Evolutionary conservation across 306 rosid species (phyloP), one percentile per base, ranked within the genome.

Genomic region (Cicer chorassanicum): DNA sequence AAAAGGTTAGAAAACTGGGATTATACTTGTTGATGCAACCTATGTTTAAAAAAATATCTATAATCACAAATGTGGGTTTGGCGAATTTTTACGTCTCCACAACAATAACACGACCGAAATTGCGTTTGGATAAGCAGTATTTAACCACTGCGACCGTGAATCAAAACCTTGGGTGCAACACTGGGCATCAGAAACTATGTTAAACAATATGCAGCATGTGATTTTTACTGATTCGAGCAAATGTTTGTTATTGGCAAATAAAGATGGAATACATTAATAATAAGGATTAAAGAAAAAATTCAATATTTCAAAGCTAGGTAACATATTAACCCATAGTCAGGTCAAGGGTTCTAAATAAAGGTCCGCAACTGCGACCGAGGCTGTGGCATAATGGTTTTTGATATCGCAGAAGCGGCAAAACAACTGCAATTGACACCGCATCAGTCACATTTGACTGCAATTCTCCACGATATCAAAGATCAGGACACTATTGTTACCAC

Each of bases 261-360:
- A 70, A 42, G 63, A 8, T n/a, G 7, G 48, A 48, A 57, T 4
- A 48, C 44, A 57, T 24, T 42, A 9, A 78, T 40, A 15, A 41
- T 64, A 64, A 10, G n/a, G 64, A 40, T 38, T 36, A 48, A 13
- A 50, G 4, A 51, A 51, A 49, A 74, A 54, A 75, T 56, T 11
- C 5, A 39, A 12, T 59, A 29, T 70, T 59, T 39, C 62, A 76
- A 67, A 72, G 8, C 44, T 54, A 76, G 9, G 14, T 62, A 66
- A 45, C 44, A 29, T 29, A 13, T 65, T 12, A 71, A 50, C 29
- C 45, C 15, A 24, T 68, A 0, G 36, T 29, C 5, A 29, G 5
- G 36, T 29, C 36, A 29, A 29, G 36, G 36, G 36, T 29, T 29
- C 36, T 29, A 29, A 29, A 29, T 29, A 29, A 29, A 29, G 36